These are phyloP conservation scores for Colletotrichum somersetense DNA, from an alignment of 2,329 filamentous ascomycete genomes.

Conservation along the genomic window DNA sequence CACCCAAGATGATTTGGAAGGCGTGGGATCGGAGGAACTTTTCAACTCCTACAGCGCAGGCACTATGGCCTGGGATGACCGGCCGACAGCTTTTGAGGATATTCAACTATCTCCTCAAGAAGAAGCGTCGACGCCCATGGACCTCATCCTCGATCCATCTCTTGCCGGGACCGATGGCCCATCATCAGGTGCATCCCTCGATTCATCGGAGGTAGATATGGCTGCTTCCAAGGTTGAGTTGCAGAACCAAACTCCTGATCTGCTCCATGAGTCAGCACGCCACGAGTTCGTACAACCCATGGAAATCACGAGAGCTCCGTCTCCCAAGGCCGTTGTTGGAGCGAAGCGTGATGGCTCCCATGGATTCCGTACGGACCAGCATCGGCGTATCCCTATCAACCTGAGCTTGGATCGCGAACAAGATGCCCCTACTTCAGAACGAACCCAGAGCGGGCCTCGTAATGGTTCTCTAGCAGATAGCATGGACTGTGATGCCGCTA, in stretches of 20 bases:
- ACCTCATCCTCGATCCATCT: slow-evolving; percentile 30
- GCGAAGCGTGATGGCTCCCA: neutral
- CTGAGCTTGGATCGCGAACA: neutral
- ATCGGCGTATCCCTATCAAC: neutral
- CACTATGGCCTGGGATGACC: slow-evolving; percentile 1
- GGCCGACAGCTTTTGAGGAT: slow-evolving; percentile 13
- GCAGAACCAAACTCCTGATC: neutral
- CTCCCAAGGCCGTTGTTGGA: neutral
- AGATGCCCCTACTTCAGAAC: neutral
- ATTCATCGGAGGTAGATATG: neutral
- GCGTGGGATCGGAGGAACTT: slow-evolving; percentile 36
- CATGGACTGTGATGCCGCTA: neutral
- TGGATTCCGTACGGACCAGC: neutral
- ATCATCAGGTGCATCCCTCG: neutral
- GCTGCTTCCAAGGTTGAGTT: neutral
- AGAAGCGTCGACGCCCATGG: slow-evolving; percentile 27
- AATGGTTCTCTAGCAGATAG: neutral
- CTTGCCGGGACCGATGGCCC: neutral
- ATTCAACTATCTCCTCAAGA: slow-evolving; percentile 30
- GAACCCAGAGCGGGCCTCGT: neutral
- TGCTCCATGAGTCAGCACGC: neutral
- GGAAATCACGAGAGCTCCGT: slow-evolving; percentile 27
- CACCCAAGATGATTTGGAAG: slow-evolving; percentile 30
- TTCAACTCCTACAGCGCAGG: slow-evolving; percentile 1
- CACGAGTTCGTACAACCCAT: slow-evolving; percentile 22